A percentile compares a stretch with the other conserved stretches of the same genome.
Evolutionary conservation across 2,329 filamentous ascomycete species (phyloP).

Genomic region (Claviceps quebecensis): DNA sequence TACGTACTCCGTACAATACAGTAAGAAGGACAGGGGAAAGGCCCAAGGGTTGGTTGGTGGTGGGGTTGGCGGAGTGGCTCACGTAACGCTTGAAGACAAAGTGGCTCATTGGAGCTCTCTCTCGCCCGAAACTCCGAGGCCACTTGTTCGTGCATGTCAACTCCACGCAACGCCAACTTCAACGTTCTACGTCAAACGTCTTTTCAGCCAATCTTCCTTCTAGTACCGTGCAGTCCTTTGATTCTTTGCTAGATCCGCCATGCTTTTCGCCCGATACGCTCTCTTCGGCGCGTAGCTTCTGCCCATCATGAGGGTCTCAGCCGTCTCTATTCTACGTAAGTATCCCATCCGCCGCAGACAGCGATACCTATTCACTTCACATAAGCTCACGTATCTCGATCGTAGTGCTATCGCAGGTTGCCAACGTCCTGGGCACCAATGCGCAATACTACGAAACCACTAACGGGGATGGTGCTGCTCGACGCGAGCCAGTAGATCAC

Average conservation of each 20-base stretch:
- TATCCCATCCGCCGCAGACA: slow-evolving; percentile 4
- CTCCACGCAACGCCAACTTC: not conserved
- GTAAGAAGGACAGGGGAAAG: too few species aligned
- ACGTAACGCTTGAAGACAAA: slow-evolving; percentile 1
- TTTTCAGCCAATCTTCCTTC: not conserved
- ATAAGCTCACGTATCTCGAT: slow-evolving; percentile 12
- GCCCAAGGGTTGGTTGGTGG: too few species aligned
- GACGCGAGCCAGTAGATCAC: slow-evolving; percentile 18
- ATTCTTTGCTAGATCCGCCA: slow-evolving; percentile 10
- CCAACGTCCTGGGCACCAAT: slow-evolving; percentile 23
- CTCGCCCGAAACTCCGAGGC: not conserved
- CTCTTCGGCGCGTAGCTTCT: slow-evolving; percentile 19
- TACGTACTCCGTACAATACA: too few species aligned
- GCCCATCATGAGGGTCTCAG: slow-evolving; percentile 26
- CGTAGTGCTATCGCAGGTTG: slow-evolving; percentile 34
- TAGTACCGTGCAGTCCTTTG: not conserved
- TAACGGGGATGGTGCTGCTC: slow-evolving; percentile 16
- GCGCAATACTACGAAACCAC: slow-evolving; percentile 23
- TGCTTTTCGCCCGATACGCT: slow-evolving; percentile 13
- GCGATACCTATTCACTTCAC: slow-evolving; percentile 1
- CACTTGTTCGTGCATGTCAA: not conserved
- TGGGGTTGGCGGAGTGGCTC: not conserved
- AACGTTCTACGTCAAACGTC: not conserved
- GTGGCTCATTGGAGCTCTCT: slow-evolving; percentile 4
- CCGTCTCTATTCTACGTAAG: slow-evolving; percentile 30